Evolutionary conservation across 1,284 basidiomycete species (phyloP).

Genomic region (Puccinia horiana): DNA sequence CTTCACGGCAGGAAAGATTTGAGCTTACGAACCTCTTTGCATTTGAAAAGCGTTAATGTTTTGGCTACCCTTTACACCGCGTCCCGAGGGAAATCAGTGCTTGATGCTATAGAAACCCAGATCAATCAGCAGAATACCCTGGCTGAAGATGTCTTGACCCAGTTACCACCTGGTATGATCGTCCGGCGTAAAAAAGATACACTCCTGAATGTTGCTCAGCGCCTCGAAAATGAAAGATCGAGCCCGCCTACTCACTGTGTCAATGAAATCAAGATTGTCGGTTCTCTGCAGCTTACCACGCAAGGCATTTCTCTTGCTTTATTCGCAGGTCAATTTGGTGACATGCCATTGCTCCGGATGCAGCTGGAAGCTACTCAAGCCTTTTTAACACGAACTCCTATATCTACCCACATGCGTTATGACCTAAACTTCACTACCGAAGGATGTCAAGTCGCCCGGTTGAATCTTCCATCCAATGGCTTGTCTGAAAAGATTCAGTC

Average conservation of each 20-base stretch:
- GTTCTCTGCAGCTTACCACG: conserved; percentile 25
- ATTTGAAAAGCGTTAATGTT: conserved; percentile 31
- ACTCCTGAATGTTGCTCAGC: conserved; percentile 25
- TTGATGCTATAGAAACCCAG: conserved; percentile 30
- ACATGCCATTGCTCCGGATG: conserved; percentile 37
- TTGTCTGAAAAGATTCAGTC: conserved; percentile 29
- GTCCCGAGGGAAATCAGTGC: conserved; percentile 27
- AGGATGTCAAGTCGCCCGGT: conserved; percentile 26
- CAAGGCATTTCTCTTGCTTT: conserved; percentile 19
- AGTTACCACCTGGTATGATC: conserved; percentile 32
- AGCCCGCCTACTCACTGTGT: conserved; percentile 1
- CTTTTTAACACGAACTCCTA: conserved; percentile 23
- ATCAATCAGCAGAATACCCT: conserved; percentile 20
- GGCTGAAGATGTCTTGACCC: conserved; percentile 34
- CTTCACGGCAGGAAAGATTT: conserved; percentile 8
- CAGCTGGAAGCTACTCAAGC: conserved; percentile 17
- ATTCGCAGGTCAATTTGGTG: conserved; percentile 34
- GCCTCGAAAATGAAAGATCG: conserved; percentile 27
- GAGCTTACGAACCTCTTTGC: conserved; percentile 24
- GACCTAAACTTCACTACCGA: conserved; percentile 17
- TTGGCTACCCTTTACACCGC: conserved; percentile 35
- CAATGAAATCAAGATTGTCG: conserved; percentile 36
- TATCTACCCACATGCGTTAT: not conserved
- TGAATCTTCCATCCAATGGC: conserved; percentile 20
- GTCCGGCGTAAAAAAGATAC: conserved; percentile 41